These are phyloP conservation scores for Colletotrichum sp. DNA, from an alignment of 2,329 filamentous ascomycete genomes.

Conservation along the genomic window DNA sequence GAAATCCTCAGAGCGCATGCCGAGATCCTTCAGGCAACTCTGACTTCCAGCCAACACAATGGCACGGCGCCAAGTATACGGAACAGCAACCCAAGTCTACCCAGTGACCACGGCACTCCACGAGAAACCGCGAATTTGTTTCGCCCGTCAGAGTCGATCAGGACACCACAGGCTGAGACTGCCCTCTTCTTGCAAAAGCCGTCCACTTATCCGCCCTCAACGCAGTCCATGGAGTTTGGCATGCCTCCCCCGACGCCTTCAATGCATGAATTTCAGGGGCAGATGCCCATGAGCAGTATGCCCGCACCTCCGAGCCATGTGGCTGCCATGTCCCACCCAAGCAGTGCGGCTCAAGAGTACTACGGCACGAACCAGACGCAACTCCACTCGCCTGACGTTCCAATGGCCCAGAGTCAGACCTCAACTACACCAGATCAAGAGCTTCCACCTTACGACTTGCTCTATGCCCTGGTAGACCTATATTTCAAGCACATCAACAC, in stretches of 20 bases:
- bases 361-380: slow-evolving; percentile 48
- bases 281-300: slow-evolving; percentile 45
- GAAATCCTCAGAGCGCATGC: slow-evolving; percentile 69
- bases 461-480: slow-evolving; percentile 75
- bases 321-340: slow-evolving; percentile 39
- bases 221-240: slow-evolving; percentile 55
- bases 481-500: slow-evolving; percentile 84
- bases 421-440: slow-evolving; percentile 64
- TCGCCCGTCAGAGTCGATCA: slow-evolving; percentile 51
- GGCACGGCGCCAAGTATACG: slow-evolving; percentile 45
- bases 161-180: slow-evolving; percentile 62
- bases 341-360: slow-evolving; percentile 52
- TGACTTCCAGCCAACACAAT: slow-evolving; percentile 42
- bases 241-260: slow-evolving; percentile 50
- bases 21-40: slow-evolving; percentile 66
- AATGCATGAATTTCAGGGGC: slow-evolving; percentile 56
- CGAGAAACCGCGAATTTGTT: slow-evolving; percentile 53
- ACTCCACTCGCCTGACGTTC: slow-evolving; percentile 63
- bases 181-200: slow-evolving; percentile 68
- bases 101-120: slow-evolving; percentile 62
- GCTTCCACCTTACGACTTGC: slow-evolving; percentile 75
- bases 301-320: slow-evolving; percentile 35
- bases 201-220: slow-evolving; percentile 49
- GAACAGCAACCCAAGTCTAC: slow-evolving; percentile 54
- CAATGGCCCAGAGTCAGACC: slow-evolving; percentile 53